Evolutionary conservation across 2,329 filamentous ascomycete species (phyloP).

Genomic region (Clonostachys solani): DNA sequence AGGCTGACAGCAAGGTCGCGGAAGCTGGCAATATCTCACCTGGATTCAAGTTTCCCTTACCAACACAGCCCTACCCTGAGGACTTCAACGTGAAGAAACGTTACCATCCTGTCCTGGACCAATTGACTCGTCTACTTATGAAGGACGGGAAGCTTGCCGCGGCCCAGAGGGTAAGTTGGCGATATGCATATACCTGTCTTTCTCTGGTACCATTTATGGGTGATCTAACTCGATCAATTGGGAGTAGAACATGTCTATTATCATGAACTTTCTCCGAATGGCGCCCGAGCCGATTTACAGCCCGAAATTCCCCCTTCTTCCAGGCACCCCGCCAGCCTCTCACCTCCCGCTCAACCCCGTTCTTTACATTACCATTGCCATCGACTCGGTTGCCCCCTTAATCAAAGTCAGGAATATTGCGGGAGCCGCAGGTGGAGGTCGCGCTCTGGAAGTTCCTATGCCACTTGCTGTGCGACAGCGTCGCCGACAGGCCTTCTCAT

Average conservation of each 20-base stretch:
- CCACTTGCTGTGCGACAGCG: conserved; percentile 74
- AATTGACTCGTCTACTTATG: conserved; percentile 91
- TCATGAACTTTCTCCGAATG: conserved; percentile 82
- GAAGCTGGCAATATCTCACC: background rate
- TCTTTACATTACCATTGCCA: conserved; percentile 81
- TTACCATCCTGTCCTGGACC: conserved; percentile 80
- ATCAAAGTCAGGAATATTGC: conserved; percentile 72
- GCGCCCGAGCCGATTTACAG: conserved; percentile 74
- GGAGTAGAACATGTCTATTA: conserved; percentile 72
- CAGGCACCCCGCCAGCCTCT: conserved; percentile 69
- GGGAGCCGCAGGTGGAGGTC: conserved; percentile 82
- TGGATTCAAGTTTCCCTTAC: conserved; percentile 76
- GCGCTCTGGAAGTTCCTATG: conserved; percentile 74
- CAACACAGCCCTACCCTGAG: conserved; percentile 60
- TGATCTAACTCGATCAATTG: background rate
- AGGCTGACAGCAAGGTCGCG: background rate
- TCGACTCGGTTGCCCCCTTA: conserved; percentile 90
- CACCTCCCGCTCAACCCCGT: conserved; percentile 87
- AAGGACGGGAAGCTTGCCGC: conserved; percentile 81
- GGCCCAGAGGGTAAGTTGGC: conserved; percentile 72
- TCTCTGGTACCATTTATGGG: background rate
- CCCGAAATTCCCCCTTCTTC: conserved; percentile 66
- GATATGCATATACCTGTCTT: background rate
- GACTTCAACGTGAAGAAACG: conserved; percentile 67
- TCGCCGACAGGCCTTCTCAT: conserved; percentile 73